Evolutionary conservation across 441 rosid genomes (phyloP), one percentile per base, ranked within the genome.

Genomic region (Gossypium gossypioides): DNA sequence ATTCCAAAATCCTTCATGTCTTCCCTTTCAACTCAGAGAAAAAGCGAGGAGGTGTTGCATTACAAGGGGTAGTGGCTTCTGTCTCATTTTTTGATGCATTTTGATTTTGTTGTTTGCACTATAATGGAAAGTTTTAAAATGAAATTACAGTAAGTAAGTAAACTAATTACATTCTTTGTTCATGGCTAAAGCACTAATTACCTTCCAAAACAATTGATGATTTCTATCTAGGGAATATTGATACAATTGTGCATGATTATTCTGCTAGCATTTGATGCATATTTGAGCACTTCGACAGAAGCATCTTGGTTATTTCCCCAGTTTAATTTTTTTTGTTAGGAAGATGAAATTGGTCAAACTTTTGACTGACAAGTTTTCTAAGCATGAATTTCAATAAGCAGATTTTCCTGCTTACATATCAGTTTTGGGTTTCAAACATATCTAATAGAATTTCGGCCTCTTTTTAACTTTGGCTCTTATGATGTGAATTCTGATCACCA

Each of bases 1-100:
- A 84, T 75, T 90, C 96, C 46, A 82, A 67, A 69, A 81, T 87
- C 76, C 91, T 96, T 68, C 97, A 91, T 78, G 93, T 95, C 65
- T 84, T 88, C 72, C 97, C 99, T 74, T 93, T 96, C 85, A 96
- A 88, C 79, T 96, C 99, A 3, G 97, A 93, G 86, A 96, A 91
- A 83, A 96, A 96, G 78, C 86, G 96, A 68, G 99, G 98, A 48
- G 98, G 97, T 80, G 96, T 91, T 84, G 99, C 99, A 15, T 72
- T 96, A 63, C 85, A 81, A 81, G 78, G 57, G 85, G 98, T 95
- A 86, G 74, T 69, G 60, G 37, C 37, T 76, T 34, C 54, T 54
- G 64, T 75, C 54, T 61, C 9, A 46, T 32, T 63, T 80, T 76
- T 67, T 64, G 16, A 56, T 50, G 80, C 34, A 73, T 61, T 34